These are phyloP conservation scores for Scedosporium dehoogii DNA, from an alignment of 2,329 filamentous ascomycete genomes.

Conservation along the genomic window DNA sequence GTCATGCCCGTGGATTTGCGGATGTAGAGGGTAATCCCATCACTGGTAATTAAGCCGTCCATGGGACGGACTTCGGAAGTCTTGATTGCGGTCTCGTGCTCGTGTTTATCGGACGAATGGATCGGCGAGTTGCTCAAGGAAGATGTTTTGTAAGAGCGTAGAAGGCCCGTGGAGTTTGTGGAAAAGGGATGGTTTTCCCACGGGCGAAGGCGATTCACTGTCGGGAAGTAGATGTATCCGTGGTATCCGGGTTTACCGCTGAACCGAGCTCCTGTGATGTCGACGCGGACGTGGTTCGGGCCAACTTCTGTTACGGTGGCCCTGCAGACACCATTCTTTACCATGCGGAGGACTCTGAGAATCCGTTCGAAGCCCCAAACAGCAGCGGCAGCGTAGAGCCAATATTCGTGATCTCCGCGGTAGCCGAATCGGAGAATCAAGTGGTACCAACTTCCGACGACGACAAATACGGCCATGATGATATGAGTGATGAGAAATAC, in stretches of 20 bases:
- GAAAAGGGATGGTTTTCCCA: slow-evolving; percentile 50
- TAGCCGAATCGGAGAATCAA: slow-evolving; percentile 22
- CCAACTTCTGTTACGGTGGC: too few species aligned
- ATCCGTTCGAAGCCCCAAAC: too few species aligned
- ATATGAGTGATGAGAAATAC: slow-evolving; percentile 31
- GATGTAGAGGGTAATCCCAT: slow-evolving; percentile 25
- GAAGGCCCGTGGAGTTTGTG: slow-evolving; percentile 19
- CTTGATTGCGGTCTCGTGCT: neutral
- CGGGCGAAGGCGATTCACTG: slow-evolving; percentile 22
- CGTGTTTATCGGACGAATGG: neutral
- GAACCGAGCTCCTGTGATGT: slow-evolving; percentile 29
- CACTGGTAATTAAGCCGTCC: neutral
- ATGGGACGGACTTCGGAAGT: neutral
- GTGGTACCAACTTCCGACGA: slow-evolving; percentile 31
- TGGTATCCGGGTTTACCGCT: slow-evolving; percentile 21
- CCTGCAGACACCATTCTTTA: too few species aligned
- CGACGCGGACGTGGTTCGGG: slow-evolving; percentile 25
- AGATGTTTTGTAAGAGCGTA: slow-evolving; percentile 6
- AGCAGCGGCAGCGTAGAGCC: slow-evolving; percentile 14
- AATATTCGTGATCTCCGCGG: slow-evolving; percentile 5
- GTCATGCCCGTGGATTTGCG: slow-evolving; percentile 26
- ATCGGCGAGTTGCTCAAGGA: neutral
- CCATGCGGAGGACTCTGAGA: too few species aligned
- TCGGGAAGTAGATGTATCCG: slow-evolving; percentile 40
- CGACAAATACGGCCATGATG: slow-evolving; percentile 23